Base-by-base conservation (phyloP, 2,329 filamentous ascomycete species). In the Cladophialophora psammophila region DNA sequence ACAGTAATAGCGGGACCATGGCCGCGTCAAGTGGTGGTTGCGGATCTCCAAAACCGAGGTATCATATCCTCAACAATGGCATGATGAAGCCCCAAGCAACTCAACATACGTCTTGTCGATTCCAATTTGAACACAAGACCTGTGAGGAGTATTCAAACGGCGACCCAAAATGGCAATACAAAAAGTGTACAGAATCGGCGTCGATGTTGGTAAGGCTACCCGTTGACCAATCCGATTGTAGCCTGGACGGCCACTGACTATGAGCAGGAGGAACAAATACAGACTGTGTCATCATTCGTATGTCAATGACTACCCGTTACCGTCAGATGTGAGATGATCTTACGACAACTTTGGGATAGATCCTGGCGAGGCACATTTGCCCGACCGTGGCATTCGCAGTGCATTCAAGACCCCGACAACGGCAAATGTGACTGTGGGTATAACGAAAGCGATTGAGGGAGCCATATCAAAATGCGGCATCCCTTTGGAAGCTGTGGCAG, bases 371-470 rank as follows among this genome's bases (percentile, higher is more conserved):
- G 67, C 71, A n/a, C 72, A 78, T 60, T 72, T 72, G 20, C 75
- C 77, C 1, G 75, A 74, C 20, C 78, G 80, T 50, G 80, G 81
- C 38, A 79, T 84, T 8, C 72, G 81, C 9, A 81, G 82, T 3
- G 83, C 80, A n/a, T 77, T 81, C 74, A 86, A 86, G 73, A 79
- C 83, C 1, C 76, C 81, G 0, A 85, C 84, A 0, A 85, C 82
- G 1, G 71, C 77, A 32, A 81, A 85, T 72, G 83, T 85, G 36
- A 84, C 83, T 45, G 78, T 76, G 61, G 84, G 84, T 20, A 84
- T 86, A 32, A 78, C 81, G 68, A 72, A 73, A 15, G 82, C 82
- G 13, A 83, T 85, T 65, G 72, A 76, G 7, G 78, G 78, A 9
- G 79, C 85, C 0, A 72, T 85, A 3, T 66, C 70, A 7, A 76